Evolutionary conservation across 129 eudicot genomes (phyloP), one percentile per base, ranked within the genome.

Genomic region (Flaveria linearis): DNA sequence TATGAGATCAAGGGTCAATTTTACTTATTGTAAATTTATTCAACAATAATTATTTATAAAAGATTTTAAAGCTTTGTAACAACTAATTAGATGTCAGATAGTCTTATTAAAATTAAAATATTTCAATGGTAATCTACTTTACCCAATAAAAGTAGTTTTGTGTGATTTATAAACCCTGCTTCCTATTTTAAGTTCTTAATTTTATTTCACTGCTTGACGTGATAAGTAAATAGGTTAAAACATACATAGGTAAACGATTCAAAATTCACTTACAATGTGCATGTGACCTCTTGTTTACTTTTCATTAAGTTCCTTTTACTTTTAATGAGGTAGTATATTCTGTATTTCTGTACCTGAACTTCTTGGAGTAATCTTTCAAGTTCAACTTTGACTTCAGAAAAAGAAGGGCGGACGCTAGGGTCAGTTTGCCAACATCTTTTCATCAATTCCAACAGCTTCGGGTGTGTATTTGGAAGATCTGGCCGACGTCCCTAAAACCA

Each of bases 391-490:
- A 91, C 82, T 53, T 78, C 84, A 17, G 90, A 81, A 58, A 93
- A 93, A 41, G 91, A 78, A 53, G 98, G 98, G 23, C 98, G 84
- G 14, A 68, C 73, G 60, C 33, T 42, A 30, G 97, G 97, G 71
- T 69, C 63, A 16, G 82, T 78, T 63, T 84, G 91, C 98, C 98
- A 93, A 80, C 98, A 88, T 84, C 83, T 90, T 83, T 87, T 85
- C 98, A 93, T 93, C 86, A 93, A 74, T 42, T 85, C 84, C 72
- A 85, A 71, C 72, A 90, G 69, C 82, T 87, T 93, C 2, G 97
- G 97, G 78, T 90, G 89, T 42, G 84, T 85, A 76, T 86, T 71
- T 68, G 98, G 98, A 85, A 90, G 78, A 30, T 90, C 96, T n/a
- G 98, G 98, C 72, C 97, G 91, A 17, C 85, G 95, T 4, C 96